Conservation (phyloP, 192 early-diverging fungal genomes). For the Umbelopsis vinacea region DNA sequence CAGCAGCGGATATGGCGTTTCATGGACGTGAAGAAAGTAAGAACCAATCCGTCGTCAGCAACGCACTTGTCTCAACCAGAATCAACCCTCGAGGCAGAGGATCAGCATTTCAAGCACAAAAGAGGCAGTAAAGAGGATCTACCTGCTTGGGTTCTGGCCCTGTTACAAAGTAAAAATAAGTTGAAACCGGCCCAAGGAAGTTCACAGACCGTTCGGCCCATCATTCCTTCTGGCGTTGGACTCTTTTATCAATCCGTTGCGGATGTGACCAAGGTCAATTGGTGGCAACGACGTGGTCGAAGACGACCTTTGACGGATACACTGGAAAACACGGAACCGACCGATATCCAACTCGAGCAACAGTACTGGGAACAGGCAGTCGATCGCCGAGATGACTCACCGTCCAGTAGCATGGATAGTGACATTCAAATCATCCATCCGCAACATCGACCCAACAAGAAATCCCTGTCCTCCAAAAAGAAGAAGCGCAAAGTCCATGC, state of each 20-base stretch:
- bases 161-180: neutral
- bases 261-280: slow-evolving; percentile 7
- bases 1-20: slow-evolving; percentile 4
- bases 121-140: neutral
- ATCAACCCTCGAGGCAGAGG: neutral
- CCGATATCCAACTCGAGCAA: neutral
- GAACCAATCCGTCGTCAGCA: neutral
- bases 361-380: neutral
- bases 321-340: neutral
- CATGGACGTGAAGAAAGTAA: slow-evolving; percentile 1
- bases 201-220: neutral
- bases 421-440: slow-evolving; percentile 12
- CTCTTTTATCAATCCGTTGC: slow-evolving; percentile 8
- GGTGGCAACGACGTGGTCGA: slow-evolving; percentile 6
- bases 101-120: neutral
- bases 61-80: neutral
- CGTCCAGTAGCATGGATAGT: neutral
- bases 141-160: neutral
- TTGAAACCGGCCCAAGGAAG: neutral
- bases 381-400: neutral
- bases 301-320: neutral
- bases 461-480: neutral
- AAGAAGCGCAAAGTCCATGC: neutral
- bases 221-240: slow-evolving; percentile 12
- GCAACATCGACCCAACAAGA: neutral